phyloP scores from a whole-genome alignment of 441 rosid genomes.

The Flueggea neowawraea region DNA sequence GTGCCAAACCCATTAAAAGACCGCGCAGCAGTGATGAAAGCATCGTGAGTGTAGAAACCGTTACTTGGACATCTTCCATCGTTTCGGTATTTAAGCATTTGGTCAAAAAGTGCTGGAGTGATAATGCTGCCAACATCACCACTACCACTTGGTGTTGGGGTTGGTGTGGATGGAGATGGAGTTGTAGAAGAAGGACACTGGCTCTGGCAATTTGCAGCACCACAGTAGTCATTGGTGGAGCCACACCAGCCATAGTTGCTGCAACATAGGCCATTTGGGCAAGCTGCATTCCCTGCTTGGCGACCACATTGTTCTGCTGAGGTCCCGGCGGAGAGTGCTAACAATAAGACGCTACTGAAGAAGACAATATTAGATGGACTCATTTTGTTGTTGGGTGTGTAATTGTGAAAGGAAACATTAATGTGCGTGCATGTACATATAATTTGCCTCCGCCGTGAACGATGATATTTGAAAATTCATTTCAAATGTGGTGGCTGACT shows the following conservation, averaged over 20 bases:
- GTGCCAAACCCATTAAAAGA: constrained; percentile 31
- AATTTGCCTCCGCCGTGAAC: too few relatives aligned
- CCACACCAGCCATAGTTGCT: constrained; percentile 33
- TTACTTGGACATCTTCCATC: constrained; percentile 16
- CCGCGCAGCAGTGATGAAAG: constrained; percentile 24
- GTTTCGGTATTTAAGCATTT: constrained; percentile 26
- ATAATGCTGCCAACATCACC: constrained; percentile 16
- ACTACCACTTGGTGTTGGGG: not conserved
- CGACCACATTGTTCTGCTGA: constrained; percentile 21
- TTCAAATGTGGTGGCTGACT: too few relatives aligned
- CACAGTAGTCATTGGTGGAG: constrained; percentile 12
- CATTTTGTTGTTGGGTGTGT: too few relatives aligned
- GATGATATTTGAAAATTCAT: too few relatives aligned
- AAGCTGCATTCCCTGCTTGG: constrained; percentile 21
- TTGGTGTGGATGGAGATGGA: not conserved
- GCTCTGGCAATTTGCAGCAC: constrained; percentile 25
- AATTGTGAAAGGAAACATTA: too few relatives aligned
- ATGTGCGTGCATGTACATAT: too few relatives aligned
- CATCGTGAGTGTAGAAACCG: constrained; percentile 32
- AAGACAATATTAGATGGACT: too few relatives aligned
- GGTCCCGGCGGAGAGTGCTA: too few relatives aligned
- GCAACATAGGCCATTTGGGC: constrained; percentile 28
- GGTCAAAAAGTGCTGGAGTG: constrained; percentile 19
- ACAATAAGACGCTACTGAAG: too few relatives aligned
- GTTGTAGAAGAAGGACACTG: constrained; percentile 6